These are phyloP conservation scores for Lunularia cruciata DNA, from an alignment of 225 moss, liverwort and hornwort genomes.

Conservation along the genomic window DNA sequence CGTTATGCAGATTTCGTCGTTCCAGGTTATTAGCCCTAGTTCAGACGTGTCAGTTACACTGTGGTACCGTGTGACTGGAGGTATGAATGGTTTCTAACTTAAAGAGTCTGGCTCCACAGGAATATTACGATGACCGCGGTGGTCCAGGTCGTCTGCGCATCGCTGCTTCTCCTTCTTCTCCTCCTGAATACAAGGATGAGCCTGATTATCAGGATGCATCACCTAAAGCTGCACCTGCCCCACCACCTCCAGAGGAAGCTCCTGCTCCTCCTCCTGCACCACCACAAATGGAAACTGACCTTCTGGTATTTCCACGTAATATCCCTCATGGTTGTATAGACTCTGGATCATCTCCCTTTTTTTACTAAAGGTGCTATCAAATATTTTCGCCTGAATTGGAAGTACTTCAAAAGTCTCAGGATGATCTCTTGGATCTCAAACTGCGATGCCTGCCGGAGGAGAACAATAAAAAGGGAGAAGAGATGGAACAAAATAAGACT, in stretches of 20 bases:
- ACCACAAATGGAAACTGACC: conserved; percentile 65
- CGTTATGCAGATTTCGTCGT: conserved; percentile 6
- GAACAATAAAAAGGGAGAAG: not conserved
- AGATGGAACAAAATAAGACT: not conserved
- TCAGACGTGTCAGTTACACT: conserved; percentile 1
- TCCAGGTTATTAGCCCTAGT: conserved; percentile 12
- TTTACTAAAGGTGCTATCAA: too few species aligned
- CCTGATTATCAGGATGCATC: conserved; percentile 73
- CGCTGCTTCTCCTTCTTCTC: conserved; percentile 32
- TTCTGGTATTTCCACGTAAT: conserved; percentile 58
- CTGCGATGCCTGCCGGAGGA: not conserved
- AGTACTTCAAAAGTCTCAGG: not conserved
- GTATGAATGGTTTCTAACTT: conserved; percentile 10
- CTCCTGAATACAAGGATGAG: conserved; percentile 71
- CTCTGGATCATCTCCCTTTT: too few species aligned
- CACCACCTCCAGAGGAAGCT: conserved; percentile 52
- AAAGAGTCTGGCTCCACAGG: conserved; percentile 21
- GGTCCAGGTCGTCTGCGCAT: conserved; percentile 54
- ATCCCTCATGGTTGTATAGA: too few species aligned
- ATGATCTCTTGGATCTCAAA: not conserved
- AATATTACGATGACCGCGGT: conserved; percentile 63
- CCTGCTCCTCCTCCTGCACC: conserved; percentile 58
- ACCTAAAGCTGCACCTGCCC: conserved; percentile 61
- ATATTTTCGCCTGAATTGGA: too few species aligned
- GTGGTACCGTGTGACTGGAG: not conserved